A percentile compares a stretch with the other conserved stretches of the same genome.
These are phyloP conservation scores for Trypanosoma platydactyli DNA, from an alignment of 208 protist genomes.

Conservation along the genomic window DNA sequence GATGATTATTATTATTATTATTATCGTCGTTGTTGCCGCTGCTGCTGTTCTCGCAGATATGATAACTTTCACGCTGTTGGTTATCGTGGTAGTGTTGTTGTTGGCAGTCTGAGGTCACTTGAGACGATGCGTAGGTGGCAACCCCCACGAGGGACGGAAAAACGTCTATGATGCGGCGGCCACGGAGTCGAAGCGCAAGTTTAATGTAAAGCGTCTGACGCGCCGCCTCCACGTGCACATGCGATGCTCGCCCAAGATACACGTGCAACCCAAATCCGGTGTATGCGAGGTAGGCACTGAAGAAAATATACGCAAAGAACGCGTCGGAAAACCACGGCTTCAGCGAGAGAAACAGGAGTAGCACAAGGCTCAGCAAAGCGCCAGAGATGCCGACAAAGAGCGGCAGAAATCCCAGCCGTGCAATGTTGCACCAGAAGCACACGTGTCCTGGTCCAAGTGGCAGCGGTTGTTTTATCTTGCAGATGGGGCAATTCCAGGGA, in stretches of 20 bases:
- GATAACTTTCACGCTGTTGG: background rate
- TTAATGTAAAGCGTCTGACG: constrained; percentile 36
- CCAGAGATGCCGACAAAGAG: constrained; percentile 36
- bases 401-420: constrained; percentile 49
- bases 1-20: constrained; percentile 3
- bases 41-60: constrained; percentile 1
- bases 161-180: constrained; percentile 34
- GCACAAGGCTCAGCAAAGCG: constrained; percentile 33
- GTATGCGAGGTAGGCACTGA: constrained; percentile 39
- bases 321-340: constrained; percentile 64
- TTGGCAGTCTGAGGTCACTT: background rate
- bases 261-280: constrained; percentile 26
- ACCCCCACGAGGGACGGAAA: constrained; percentile 30
- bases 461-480: constrained; percentile 39
- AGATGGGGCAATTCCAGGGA: constrained; percentile 47
- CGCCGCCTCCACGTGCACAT: constrained; percentile 11
- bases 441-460: constrained; percentile 47
- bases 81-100: background rate
- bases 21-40: background rate
- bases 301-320: constrained; percentile 42
- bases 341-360: constrained; percentile 44
- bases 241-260: constrained; percentile 4
- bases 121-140: background rate
- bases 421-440: constrained; percentile 65
- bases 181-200: constrained; percentile 39